These are phyloP conservation scores for Ceratobasidium sp. DNA, from an alignment of 1,284 basidiomycete genomes.

Conservation along the genomic window DNA sequence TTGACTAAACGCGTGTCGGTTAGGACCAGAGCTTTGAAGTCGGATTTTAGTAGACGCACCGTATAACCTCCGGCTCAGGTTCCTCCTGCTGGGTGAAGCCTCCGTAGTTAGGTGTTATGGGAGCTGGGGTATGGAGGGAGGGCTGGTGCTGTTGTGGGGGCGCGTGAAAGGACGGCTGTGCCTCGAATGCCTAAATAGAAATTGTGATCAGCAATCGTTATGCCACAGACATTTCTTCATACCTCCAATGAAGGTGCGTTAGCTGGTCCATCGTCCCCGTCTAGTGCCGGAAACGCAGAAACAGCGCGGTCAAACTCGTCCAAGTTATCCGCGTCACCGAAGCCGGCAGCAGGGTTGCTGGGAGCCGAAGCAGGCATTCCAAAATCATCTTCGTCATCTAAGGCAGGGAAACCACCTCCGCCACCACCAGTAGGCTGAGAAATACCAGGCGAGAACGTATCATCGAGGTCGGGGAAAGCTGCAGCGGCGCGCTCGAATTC, in stretches of 20 bases:
- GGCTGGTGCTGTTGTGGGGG: slow-evolving; percentile 51
- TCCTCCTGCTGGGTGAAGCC: slow-evolving; percentile 74
- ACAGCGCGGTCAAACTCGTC: slow-evolving; percentile 80
- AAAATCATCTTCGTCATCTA: slow-evolving; percentile 39
- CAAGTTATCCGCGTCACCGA: slow-evolving; percentile 65
- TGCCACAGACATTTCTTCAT: not conserved
- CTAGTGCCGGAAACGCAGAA: slow-evolving; percentile 88
- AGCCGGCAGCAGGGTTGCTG: slow-evolving; percentile 55
- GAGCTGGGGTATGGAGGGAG: slow-evolving; percentile 30
- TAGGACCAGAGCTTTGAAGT: not conserved
- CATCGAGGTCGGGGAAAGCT: slow-evolving; percentile 89
- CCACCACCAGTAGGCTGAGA: slow-evolving; percentile 4
- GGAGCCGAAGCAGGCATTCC: slow-evolving; percentile 1
- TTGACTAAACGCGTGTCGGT: slow-evolving; percentile 63
- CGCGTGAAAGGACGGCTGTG: slow-evolving; percentile 57
- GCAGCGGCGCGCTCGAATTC: slow-evolving; percentile 79
- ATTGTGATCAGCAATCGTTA: slow-evolving; percentile 57
- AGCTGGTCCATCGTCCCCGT: slow-evolving; percentile 67
- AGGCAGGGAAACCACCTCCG: slow-evolving; percentile 6
- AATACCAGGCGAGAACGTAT: slow-evolving; percentile 52
- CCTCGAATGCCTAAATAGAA: slow-evolving; percentile 53
- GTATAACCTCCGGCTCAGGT: slow-evolving; percentile 80
- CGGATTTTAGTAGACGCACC: slow-evolving; percentile 61
- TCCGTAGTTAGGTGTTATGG: slow-evolving; percentile 32
- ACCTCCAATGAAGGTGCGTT: slow-evolving; percentile 55